Evolutionary conservation across 768 basidiomycete species (phyloP), one percentile per base, ranked within the genome.

Genomic region (Hericium alpestre): DNA sequence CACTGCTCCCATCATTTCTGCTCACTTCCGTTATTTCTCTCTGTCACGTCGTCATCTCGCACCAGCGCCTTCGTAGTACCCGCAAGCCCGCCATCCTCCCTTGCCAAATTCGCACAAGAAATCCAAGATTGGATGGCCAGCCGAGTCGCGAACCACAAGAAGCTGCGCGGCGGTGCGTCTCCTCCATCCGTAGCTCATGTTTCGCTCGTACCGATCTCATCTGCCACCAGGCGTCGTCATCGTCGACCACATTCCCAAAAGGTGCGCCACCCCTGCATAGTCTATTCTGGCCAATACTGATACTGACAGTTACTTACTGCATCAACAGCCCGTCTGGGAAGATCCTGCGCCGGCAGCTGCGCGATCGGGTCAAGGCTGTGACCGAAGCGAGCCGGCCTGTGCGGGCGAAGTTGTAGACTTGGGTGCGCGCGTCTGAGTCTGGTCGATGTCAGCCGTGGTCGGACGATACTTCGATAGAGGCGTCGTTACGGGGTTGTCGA

Each of bases 131-230:
- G 91, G 92, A 78, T 86, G 10, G 70, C 78, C 54, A 62, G 62
- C n/a, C 80, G 82, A 56, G 90, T 91, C 3, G 83, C 86, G 2
- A 73, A 76, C 51, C 87, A 93, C 67, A 94, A 92, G 66, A 79
- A 72, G 58, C 68, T 93, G n/a, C 74, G 92, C 60, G 90, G 91
- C 54, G 90, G 75, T 51, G 16, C 43, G 43, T 46, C 15, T n/a
- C 10, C 16, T 15, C 20, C 16, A 11, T n/a, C 20, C 16, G 43
- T 46, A 16, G 2, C 20, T 46, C 43, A 13, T 25, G 2, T 20
- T 50, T 27, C 9, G 23, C 49, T 4, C 20, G 16, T 25, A 16
- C 10, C 23, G 12, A 16, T 18, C 10, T 37, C 9, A n/a, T 25
- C 20, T 12, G 23, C 27, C 25, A 9, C 8, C 10, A 51, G 49